Percentiles rank a stretch among this genome's conserved stretches.
Conservation (phyloP, 345 rosid species). For the Brassica carinata region DNA sequence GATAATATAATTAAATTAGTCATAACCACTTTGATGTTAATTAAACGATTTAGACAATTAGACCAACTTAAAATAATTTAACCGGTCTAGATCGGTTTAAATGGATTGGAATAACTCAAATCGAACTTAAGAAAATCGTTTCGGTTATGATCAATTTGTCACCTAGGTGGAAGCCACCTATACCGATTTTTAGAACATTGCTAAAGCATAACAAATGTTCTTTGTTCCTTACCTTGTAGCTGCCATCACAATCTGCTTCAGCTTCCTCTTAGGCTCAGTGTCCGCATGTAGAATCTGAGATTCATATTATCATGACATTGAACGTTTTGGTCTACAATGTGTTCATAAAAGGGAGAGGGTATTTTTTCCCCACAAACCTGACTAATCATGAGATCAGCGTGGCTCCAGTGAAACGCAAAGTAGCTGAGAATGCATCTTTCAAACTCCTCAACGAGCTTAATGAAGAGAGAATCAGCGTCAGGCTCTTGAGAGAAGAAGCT, state of each 20-base stretch:
- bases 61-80: no score
- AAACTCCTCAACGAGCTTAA: conserved; percentile 89
- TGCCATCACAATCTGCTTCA: conserved; percentile 77
- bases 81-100: no score
- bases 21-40: no score
- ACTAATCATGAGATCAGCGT: conserved; percentile 68
- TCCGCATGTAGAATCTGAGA: conserved; percentile 68
- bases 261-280: conserved; percentile 68
- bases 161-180: no score
- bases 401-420: conserved; percentile 86
- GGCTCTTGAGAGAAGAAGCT: conserved; percentile 59
- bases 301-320: background rate
- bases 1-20: no score
- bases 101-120: no score
- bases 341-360: background rate
- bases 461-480: conserved; percentile 69
- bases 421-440: conserved; percentile 92
- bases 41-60: no score
- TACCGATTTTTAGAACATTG: no score
- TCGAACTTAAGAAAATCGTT: no score
- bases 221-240: conserved; percentile 66
- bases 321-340: background rate
- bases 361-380: conserved; percentile 50
- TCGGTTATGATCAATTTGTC: no score
- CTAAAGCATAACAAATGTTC: background rate